Evolutionary conservation across 805 yeast genomes (phyloP), one percentile per base, ranked within the genome.

Genomic region (Candida yuanshanica): DNA sequence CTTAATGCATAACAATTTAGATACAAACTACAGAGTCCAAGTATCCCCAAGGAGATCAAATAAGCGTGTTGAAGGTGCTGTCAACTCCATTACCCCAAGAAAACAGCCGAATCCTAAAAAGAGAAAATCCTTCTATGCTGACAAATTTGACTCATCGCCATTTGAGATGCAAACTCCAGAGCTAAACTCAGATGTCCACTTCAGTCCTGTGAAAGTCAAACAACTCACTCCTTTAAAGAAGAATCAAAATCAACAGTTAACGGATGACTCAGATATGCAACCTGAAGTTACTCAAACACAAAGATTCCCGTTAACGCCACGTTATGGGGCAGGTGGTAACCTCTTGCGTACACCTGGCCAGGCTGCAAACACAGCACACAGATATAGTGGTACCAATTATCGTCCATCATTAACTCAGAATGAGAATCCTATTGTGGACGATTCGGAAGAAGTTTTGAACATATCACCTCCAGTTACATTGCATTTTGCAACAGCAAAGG

Each of bases 301-400:
- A 35, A 43, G 76, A 41, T 72, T 73, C 45, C 78, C 78, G 3
- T 58, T 62, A 35, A 72, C 77, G 0, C 75, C 77, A 2, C 65
- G 65, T 33, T 70, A 67, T 43, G 68, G 69, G 0, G 69, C 64
- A 0, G 66, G 66, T 14, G 70, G 69, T 0, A 50, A 48, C 16
- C 45, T 65, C 11, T 42, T 65, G 11, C 50, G 65, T 8, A 58
- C 63, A 0, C 55, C 56, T 3, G 50, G 47, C 4, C 55, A 50
- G 25, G 49, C 48, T 6, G 36, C 31, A 2, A 44, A 46, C 10
- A 37, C 39, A 6, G 58, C 48, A 2, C 48, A 43, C 23, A 41
- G 52, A 27, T 45, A 47, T 31, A 48, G 51, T 31, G 43, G 37
- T 9, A 35, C 47, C 39, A 17, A 37, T 22, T 20, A 36, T 14